These are phyloP conservation scores for Blepharisma stoltei DNA, from an alignment of 73 alveolate genomes.

Conservation along the genomic window DNA sequence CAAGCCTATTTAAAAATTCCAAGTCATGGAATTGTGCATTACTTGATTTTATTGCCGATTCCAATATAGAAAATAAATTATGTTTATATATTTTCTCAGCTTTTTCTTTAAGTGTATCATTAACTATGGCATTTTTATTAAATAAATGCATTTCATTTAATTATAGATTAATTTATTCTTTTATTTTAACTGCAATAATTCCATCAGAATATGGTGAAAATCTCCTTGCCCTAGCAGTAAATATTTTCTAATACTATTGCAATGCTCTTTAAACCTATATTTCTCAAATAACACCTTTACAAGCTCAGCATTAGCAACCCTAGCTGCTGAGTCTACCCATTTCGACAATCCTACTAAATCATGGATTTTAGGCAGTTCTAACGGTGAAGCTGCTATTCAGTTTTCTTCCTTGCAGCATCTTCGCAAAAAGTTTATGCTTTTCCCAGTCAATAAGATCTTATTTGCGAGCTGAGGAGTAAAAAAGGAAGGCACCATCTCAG, in stretches of 20 bases:
- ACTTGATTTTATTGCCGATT: conserved; percentile 67
- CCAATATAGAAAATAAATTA: conserved; percentile 72
- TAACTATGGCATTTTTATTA: no score
- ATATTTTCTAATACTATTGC: conserved; percentile 74
- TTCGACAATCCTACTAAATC: neutral
- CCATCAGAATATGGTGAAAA: conserved; percentile 93
- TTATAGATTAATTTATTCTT: no score
- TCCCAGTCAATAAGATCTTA: conserved; percentile 81
- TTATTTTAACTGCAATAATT: no score
- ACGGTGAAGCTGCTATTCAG: conserved; percentile 39
- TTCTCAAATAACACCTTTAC: conserved; percentile 63
- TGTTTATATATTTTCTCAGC: conserved; percentile 85
- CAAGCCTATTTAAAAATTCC: conserved; percentile 75
- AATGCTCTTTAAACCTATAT: conserved; percentile 70
- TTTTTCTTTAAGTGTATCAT: conserved; percentile 79
- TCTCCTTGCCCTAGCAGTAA: conserved; percentile 94
- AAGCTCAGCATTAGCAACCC: conserved; percentile 73
- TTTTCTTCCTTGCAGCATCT: conserved; percentile 84
- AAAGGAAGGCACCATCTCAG: conserved; percentile 82
- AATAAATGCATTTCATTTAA: no score
- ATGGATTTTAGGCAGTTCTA: no score
- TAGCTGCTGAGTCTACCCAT: conserved; percentile 68
- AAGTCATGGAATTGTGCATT: conserved; percentile 84
- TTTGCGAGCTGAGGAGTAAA: conserved; percentile 65
- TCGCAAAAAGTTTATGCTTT: conserved; percentile 80